These are phyloP conservation scores for Aspergillus pseudoterreus DNA, from an alignment of 2,329 filamentous ascomycete species.

Conservation along the genomic window DNA sequence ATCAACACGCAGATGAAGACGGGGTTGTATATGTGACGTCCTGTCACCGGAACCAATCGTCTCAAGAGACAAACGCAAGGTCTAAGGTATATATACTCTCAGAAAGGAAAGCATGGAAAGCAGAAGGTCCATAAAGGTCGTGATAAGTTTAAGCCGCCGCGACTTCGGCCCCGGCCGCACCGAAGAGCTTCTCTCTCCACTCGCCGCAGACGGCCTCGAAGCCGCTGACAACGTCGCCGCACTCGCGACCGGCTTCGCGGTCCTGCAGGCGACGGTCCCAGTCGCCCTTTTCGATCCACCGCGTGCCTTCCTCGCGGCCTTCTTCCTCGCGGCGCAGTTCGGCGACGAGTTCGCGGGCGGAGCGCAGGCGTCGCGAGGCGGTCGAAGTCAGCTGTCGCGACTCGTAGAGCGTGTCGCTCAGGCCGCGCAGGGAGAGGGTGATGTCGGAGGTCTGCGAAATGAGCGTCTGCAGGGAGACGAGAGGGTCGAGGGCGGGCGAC, in stretches of 20 bases:
- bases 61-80: neutral
- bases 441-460: slow-evolving; percentile 69
- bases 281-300: slow-evolving; percentile 75
- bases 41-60: too few relatives aligned
- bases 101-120: neutral
- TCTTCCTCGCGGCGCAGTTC: slow-evolving; percentile 84
- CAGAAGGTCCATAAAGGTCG: too few relatives aligned
- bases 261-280: slow-evolving; percentile 75
- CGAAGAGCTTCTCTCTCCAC: slow-evolving; percentile 74
- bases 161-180: slow-evolving; percentile 27
- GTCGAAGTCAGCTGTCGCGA: slow-evolving; percentile 81
- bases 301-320: slow-evolving; percentile 72
- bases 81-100: neutral
- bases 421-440: slow-evolving; percentile 74
- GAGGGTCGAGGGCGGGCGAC: slow-evolving; percentile 39
- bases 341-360: slow-evolving; percentile 77
- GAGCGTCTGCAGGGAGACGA: slow-evolving; percentile 64
- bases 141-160: slow-evolving; percentile 26
- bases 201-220: slow-evolving; percentile 87
- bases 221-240: slow-evolving; percentile 81
- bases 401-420: slow-evolving; percentile 93
- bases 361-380: slow-evolving; percentile 73
- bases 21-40: too few relatives aligned
- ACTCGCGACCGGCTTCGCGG: slow-evolving; percentile 78
- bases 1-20: neutral